Base-by-base conservation (phyloP, 2,329 filamentous ascomycete species). In the Scedosporium aurantiacum region DNA sequence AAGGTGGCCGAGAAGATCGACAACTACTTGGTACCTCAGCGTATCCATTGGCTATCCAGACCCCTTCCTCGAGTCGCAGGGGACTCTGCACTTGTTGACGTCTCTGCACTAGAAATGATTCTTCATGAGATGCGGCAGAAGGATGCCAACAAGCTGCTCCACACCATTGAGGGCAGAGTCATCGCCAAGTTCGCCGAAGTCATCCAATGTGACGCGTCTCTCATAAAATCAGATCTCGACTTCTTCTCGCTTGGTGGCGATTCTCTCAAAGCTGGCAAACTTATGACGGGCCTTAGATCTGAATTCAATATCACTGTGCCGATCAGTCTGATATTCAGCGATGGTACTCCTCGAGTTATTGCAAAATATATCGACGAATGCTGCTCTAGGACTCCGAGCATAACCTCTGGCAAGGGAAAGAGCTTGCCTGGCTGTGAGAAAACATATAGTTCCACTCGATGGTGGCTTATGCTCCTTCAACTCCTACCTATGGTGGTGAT, bases 221-320 rank as follows among this genome's bases (percentile, higher is more conserved):
- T 79, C 2, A 70, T 82, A 12, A 66, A 70, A 0, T 63, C 67
- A 0, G 67, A 74, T 1, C 75, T 76, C 0, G 78, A 82, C 66
- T 82, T 82, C 66, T 82, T 82, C 65, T 72, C 73, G 12, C 72
- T 81, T 16, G 80, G 80, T 5, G 80, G 82, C 18, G 80, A 83
- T 65, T 82, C 79, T 41, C 72, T 84, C 56, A 74, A 74, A 21
- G 81, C 81, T 37, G 82, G 81, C 2, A 74, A 74, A 40, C 73
- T 84, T 0, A 70, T 82, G 5, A 82, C 81, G 1, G 70, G 72
- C 1, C 72, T 84, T 3, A 76, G 81, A n/a, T 73, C 72, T 28
- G 73, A 79, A 58, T 81, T 82, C 63, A 70, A 73, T 21, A 70
- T 80, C 1, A 74, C 76, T 21, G 69, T 83, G 0, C 76, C 80